These are phyloP conservation scores for Eucalyptus leucophloia DNA, from an alignment of 345 rosid species.

Conservation along the genomic window DNA sequence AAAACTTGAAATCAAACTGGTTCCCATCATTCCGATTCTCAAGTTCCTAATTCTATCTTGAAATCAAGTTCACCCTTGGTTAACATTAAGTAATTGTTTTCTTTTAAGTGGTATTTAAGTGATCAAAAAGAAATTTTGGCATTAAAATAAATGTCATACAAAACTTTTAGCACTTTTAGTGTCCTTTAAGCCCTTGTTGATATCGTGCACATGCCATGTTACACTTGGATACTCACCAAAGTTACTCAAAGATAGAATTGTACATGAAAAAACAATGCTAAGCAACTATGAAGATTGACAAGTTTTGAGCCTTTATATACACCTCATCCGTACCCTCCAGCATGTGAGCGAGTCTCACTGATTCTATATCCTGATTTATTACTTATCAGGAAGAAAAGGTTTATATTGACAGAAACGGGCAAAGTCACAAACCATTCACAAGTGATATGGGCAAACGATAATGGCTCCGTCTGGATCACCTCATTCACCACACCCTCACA, in stretches of 20 bases:
- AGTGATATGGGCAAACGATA: not conserved
- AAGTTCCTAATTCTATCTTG: no score
- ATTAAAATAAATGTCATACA: no score
- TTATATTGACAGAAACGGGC: not conserved
- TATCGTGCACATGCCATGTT: not conserved
- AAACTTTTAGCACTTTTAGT: no score
- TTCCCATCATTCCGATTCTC: no score
- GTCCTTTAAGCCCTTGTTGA: not conserved
- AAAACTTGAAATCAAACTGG: rapidly evolving
- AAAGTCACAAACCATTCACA: not conserved
- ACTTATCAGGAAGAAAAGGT: not conserved
- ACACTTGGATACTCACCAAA: not conserved
- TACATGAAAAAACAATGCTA: not conserved
- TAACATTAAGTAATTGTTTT: no score
- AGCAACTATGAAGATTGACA: not conserved
- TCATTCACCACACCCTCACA: not conserved
- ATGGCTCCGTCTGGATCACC: not conserved
- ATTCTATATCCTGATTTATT: not conserved
- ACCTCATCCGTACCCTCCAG: not conserved
- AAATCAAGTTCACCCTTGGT: no score
- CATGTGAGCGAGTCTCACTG: not conserved
- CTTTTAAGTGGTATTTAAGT: no score
- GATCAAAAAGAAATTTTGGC: no score
- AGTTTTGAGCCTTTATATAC: not conserved
- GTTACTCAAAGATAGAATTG: not conserved